Conservation (phyloP, 768 basidiomycete species). For the Suillus lakei region DNA sequence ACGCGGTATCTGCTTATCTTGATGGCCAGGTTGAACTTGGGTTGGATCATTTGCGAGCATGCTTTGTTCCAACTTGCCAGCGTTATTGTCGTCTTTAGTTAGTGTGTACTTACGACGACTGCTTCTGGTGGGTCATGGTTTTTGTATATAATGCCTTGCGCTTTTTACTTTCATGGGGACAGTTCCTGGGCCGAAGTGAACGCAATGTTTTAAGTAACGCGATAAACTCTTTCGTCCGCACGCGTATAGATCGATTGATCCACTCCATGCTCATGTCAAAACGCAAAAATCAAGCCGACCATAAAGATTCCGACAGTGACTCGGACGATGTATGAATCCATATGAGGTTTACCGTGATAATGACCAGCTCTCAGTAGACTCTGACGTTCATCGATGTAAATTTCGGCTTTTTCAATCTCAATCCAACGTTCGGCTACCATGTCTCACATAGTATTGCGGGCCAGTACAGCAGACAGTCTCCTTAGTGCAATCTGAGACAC, state of each 20-base stretch:
- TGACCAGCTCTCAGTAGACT: slow-evolving; percentile 18
- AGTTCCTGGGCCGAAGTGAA: no score
- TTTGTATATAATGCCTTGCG: not conserved
- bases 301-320: slow-evolving; percentile 40
- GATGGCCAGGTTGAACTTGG: slow-evolving; percentile 2
- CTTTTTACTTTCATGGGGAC: not conserved
- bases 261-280: slow-evolving; percentile 48
- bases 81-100: slow-evolving; percentile 6
- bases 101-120: slow-evolving; percentile 5
- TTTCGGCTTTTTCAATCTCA: slow-evolving; percentile 93
- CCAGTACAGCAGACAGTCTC: no score
- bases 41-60: not conserved
- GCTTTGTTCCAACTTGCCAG: slow-evolving; percentile 6
- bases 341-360: slow-evolving; percentile 25
- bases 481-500: no score
- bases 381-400: slow-evolving; percentile 32
- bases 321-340: slow-evolving; percentile 47
- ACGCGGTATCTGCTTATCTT: not conserved
- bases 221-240: not conserved
- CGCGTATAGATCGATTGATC: not conserved
- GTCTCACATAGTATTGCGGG: no score
- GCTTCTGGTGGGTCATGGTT: not conserved
- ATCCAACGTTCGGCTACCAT: slow-evolving; percentile 81
- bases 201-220: not conserved
- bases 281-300: slow-evolving; percentile 49